Base-by-base conservation (phyloP, 257 asterid species). In the Solanum clarkiae region DNA sequence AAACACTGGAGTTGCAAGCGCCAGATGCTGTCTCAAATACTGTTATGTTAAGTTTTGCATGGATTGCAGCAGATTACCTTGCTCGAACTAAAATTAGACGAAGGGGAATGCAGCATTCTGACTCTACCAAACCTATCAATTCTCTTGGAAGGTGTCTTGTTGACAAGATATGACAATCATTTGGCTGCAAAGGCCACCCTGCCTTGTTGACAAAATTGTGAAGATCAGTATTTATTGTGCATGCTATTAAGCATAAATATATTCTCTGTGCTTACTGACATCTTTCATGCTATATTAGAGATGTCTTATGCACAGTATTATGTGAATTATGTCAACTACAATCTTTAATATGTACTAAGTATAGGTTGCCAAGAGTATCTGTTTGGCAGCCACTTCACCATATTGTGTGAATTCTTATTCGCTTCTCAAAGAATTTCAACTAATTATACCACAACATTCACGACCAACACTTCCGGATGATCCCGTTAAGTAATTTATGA, bases 61-160 rank as follows among this genome's bases (percentile, higher is more conserved):
- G 99, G 99, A 95, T 95, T 81, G 98, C 98, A n/a, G 94, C 94
- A 71, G 98, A 97, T 89, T 94, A 94, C 82, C 92, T 95, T 59
- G 95, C 98, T 53, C 91, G 95, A 86, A 94, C 94, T 68, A 95
- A 97, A 84, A 89, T 95, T 32, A 91, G 89, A 89, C 32, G 49
- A 32, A 85, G 93, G 86, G 91, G 82, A 89, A 74, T 63, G 57
- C 86, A 70, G 44, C 91, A 88, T 26, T 22, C 44, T 3, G 83
- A 88, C 85, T 91, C 97, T 36, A 24, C 22, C 20, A 90, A 93
- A 87, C 98, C 97, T 42, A 90, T 95, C 4, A 92, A 94, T 90
- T 88, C 94, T 80, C 92, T 97, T 83, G 88, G 95, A 42, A 92
- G 91, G 86, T 95, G 93, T 84, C 93, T 97, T 85, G 94, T 93